Evolutionary conservation across 2,329 filamentous ascomycete genomes (phyloP).

Genomic region (Sodiomyces alkalinus): DNA sequence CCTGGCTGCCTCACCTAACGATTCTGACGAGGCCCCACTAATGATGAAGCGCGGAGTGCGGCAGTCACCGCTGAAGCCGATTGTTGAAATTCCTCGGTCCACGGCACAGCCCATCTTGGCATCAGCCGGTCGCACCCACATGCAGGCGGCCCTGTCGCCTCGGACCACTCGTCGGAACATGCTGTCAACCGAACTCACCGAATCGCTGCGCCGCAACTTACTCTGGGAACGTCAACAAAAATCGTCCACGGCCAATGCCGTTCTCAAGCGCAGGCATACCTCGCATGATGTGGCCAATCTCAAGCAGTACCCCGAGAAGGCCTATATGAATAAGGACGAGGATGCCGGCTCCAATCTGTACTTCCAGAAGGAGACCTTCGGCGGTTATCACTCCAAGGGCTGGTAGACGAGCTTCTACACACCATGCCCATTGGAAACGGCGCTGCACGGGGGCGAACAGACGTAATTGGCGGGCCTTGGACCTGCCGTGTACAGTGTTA

Average conservation of each 20-base stretch:
- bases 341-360: slow-evolving; percentile 65
- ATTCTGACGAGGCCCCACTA: slow-evolving; percentile 46
- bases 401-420: slow-evolving; percentile 42
- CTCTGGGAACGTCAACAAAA: slow-evolving; percentile 94
- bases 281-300: slow-evolving; percentile 84
- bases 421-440: slow-evolving; percentile 4
- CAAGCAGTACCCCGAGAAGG: slow-evolving; percentile 60
- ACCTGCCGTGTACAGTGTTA: slow-evolving; percentile 2
- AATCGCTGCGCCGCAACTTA: slow-evolving; percentile 79
- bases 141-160: slow-evolving; percentile 62
- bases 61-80: slow-evolving; percentile 32
- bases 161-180: slow-evolving; percentile 88
- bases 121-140: slow-evolving; percentile 41
- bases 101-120: slow-evolving; percentile 63
- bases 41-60: slow-evolving; percentile 48
- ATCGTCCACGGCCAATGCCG: slow-evolving; percentile 74
- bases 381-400: slow-evolving; percentile 72
- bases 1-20: slow-evolving; percentile 35
- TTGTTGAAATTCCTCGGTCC: slow-evolving; percentile 51
- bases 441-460: too few species aligned
- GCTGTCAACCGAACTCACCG: slow-evolving; percentile 86
- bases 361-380: slow-evolving; percentile 62
- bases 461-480: slow-evolving; percentile 3
- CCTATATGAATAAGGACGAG: slow-evolving; percentile 42
- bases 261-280: slow-evolving; percentile 79